Evolutionary conservation across 371 early-diverging fungal genomes (phyloP), one percentile per base, ranked within the genome.

Genomic region (Syncephalastrum sp.): DNA sequence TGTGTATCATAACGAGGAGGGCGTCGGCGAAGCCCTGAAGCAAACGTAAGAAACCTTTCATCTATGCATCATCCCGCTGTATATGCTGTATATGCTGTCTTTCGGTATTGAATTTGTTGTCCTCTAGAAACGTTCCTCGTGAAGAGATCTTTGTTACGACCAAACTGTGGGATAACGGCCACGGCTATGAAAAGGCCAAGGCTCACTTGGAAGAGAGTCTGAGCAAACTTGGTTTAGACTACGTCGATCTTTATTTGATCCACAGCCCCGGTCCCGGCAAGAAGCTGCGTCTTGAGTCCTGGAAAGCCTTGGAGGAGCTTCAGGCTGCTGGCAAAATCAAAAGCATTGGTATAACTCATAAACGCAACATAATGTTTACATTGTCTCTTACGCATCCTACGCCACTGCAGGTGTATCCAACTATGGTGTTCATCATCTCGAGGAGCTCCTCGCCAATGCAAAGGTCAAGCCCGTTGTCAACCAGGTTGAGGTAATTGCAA

Each of bases 201-300:
- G 63, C 59, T 16, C 80, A 79, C 12, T 69, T 68, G 41, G 76
- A 81, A 42, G 50, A 56, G 24, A 82, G 82, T 19, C 58, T 91
- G 19, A 58, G 69, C 29, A 73, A 76, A 33, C 74, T 91, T 23
- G 79, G 80, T 6, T 56, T 79, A 12, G 81, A 79, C 21, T 90
- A 88, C 58, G 67, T 92, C 46, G 90, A 92, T 68, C 70, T 92
- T 13, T 89, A 86, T 55, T 68, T 91, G 38, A 82, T 91, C 47
- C 91, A 92, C 59, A 81, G 85, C 33, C 87, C 87, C 7, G 67
- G 65, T 56, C 85, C 75, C 49, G 85, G 74, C 25, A 66, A 72
- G 42, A 57, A 78, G 27, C 62, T 60, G 41, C 77, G 74, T 27
- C 55, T 57, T 13, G 78, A 74, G 33, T 70, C 69, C 16, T 79